Conservation (phyloP, 2,329 filamentous ascomycete genomes). For the Colletotrichum viniferum region DNA sequence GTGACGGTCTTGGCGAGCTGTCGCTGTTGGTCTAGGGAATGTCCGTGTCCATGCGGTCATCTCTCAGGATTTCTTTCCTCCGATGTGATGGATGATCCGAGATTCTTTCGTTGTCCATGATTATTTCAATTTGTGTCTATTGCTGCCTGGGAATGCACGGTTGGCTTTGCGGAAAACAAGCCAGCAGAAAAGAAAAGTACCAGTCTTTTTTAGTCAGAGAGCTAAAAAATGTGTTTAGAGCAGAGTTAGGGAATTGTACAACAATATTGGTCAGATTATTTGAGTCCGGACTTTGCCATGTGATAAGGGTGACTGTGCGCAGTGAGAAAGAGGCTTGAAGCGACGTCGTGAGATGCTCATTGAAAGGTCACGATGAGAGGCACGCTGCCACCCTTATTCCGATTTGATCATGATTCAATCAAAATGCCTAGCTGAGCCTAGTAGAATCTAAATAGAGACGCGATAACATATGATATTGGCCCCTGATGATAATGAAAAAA, state of each 20-base stretch:
- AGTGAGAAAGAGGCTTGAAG: not conserved
- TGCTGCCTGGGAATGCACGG: not conserved
- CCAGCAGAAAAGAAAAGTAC: not conserved
- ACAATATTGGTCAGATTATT: not conserved
- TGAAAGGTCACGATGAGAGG: not conserved
- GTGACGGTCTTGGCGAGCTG: not conserved
- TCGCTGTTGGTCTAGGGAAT: not conserved
- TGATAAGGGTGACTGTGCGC: not conserved
- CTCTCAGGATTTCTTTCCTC: not conserved
- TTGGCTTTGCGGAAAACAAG: not conserved
- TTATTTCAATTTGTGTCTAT: not conserved
- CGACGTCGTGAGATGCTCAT: not conserved
- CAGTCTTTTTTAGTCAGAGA: not conserved
- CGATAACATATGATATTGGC: not conserved
- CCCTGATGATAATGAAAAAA: not conserved
- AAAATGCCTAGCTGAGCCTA: not conserved
- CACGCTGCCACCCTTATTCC: too few relatives aligned
- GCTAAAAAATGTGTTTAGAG: not conserved
- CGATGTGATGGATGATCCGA: not conserved
- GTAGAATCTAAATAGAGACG: not conserved
- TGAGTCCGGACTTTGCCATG: not conserved
- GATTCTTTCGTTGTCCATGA: not conserved
- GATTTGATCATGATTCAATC: not conserved
- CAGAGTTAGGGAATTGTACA: not conserved
- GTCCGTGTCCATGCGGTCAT: not conserved